phyloP scores from a whole-genome alignment of 148 eudicot genomes.

The Polygonum maritimum region DNA sequence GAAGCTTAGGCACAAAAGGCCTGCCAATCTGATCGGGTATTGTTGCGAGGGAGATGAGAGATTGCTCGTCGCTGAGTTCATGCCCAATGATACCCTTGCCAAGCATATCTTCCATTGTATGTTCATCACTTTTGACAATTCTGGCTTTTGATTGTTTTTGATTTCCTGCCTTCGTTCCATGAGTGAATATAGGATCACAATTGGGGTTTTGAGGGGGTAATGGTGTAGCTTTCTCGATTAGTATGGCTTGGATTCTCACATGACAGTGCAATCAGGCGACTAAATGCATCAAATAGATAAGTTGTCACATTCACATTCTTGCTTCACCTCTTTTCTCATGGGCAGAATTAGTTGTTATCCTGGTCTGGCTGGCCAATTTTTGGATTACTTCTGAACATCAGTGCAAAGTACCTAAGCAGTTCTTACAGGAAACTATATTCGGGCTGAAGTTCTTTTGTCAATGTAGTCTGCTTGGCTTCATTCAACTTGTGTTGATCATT shows the following conservation, averaged over 20 bases:
- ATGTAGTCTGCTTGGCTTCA: background rate
- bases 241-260: too few species aligned
- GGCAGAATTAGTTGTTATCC: background rate
- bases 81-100: conserved; percentile 88
- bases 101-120: conserved; percentile 90
- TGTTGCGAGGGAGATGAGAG: conserved; percentile 95
- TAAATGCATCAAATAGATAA: too few species aligned
- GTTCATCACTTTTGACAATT: conserved; percentile 13
- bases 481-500: background rate
- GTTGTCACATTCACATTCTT: background rate
- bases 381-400: background rate
- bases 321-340: background rate
- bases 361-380: background rate
- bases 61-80: conserved; percentile 85
- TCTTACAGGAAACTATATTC: background rate
- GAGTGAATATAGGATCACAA: too few species aligned
- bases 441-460: background rate
- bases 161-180: too few species aligned
- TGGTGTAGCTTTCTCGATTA: too few species aligned
- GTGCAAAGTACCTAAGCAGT: background rate
- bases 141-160: background rate
- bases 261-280: background rate
- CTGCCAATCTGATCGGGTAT: conserved; percentile 88
- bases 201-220: background rate
- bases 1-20: conserved; percentile 64